These are phyloP conservation scores for Penicillium sp. DNA, from an alignment of 2,329 filamentous ascomycete species.

Conservation along the genomic window DNA sequence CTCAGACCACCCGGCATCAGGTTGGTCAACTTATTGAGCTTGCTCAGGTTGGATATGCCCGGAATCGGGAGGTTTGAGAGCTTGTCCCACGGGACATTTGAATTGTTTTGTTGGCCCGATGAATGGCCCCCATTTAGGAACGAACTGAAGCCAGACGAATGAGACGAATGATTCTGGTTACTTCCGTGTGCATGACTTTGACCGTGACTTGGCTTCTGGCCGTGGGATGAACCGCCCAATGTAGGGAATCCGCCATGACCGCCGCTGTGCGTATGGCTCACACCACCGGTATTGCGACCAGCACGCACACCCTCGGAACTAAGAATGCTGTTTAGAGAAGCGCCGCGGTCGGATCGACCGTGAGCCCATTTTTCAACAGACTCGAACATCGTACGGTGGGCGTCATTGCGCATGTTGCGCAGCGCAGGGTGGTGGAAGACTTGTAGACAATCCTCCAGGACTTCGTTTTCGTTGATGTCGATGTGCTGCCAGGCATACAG, in stretches of 20 bases:
- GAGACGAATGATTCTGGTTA: slow-evolving; percentile 8
- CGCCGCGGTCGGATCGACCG: slow-evolving; percentile 65
- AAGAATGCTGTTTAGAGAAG: slow-evolving; percentile 72
- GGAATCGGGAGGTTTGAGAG: slow-evolving; percentile 27
- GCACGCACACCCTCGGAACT: slow-evolving; percentile 79
- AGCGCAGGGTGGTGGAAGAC: slow-evolving; percentile 91
- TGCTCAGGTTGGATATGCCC: slow-evolving; percentile 41
- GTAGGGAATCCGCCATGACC: slow-evolving; percentile 26
- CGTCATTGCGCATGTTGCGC: slow-evolving; percentile 72
- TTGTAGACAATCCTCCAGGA: slow-evolving; percentile 76
- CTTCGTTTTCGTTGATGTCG: slow-evolving; percentile 77
- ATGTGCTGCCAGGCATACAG: slow-evolving; percentile 93
- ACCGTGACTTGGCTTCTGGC: slow-evolving; percentile 13
- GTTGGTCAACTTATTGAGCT: slow-evolving; percentile 34
- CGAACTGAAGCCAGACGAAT: slow-evolving; percentile 21
- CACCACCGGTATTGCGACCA: slow-evolving; percentile 66
- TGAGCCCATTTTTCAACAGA: slow-evolving; percentile 82
- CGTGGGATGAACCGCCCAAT: slow-evolving; percentile 24
- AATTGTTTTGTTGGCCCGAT: slow-evolving; percentile 9
- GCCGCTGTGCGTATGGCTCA: slow-evolving; percentile 37
- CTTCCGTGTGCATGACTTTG: slow-evolving; percentile 21
- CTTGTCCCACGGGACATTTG: slow-evolving; percentile 27
- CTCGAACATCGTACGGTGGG: slow-evolving; percentile 86
- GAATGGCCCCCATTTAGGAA: slow-evolving; percentile 11
- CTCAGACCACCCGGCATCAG: slow-evolving; percentile 29